Base-by-base conservation (phyloP, 805 yeast species). In the Kazachstania psychrophila region DNA sequence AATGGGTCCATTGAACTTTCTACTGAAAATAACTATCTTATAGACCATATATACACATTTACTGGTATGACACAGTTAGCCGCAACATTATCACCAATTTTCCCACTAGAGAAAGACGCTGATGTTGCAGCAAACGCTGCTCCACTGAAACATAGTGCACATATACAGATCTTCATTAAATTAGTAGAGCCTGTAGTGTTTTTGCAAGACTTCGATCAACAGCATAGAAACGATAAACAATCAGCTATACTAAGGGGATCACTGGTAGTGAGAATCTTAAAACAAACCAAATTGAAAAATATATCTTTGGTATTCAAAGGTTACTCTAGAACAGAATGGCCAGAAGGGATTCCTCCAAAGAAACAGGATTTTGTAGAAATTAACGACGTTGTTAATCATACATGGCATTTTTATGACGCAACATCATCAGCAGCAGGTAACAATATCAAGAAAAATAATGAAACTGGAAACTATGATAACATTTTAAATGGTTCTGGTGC, bases 331-430 rank as follows among this genome's bases (percentile, higher is more conserved):
- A 88, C 96, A 0, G 95, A 88, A 42, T 88, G 96, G 96, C 96
- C 96, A 3, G 96, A 92, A 52, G 98, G 98, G 2, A 88, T 89
- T 14, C 97, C 97, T 0, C 96, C 96, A 0, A 84, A 81, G 54
- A 77, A 77, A 46, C 65, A 66, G 13, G 81, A 77, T 11, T 77
- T 73, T 42, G 57, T 60, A 23, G 98, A 92, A 47, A 57, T 70
- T 16, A 73, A 72, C 43, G 81, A 73, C 36, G 54, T 88, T 17
- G 70, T 85, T 20, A 70, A 74, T 34, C 96, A 89, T 55, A 76
- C 82, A 5, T 92, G 98, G 98, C 92, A 95, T 0, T 86, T 92
- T 54, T 89, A 75, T 66, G 66, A 63, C 14, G 22, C 36, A 5
- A 6, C 36, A 12, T 16, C 34, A 11, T 5, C 10, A 1, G 13